Evolutionary conservation across 2,329 filamentous ascomycete genomes (phyloP).

Genomic region (Aureobasidium namibiae): DNA sequence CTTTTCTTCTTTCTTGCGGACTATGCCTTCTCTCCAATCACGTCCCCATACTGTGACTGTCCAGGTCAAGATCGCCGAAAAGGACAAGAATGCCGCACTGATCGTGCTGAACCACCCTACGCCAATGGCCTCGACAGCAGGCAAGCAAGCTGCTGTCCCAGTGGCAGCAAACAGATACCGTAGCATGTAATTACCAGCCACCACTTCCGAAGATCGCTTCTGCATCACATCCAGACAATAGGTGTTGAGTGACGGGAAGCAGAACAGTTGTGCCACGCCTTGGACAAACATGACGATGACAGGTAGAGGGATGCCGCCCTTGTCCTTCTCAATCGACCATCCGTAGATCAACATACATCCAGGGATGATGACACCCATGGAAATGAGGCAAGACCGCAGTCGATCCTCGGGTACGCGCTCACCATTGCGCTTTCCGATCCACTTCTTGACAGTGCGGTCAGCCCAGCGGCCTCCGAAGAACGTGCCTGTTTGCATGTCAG

Average conservation of each 20-base stretch:
- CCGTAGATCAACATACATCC: constrained; percentile 60
- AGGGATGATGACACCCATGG: constrained; percentile 51
- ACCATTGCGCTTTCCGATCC: constrained; percentile 50
- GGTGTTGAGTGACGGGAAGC: constrained; percentile 67
- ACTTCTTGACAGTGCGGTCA: constrained; percentile 57
- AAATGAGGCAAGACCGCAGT: constrained; percentile 50
- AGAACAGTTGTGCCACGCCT: constrained; percentile 66
- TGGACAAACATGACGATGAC: constrained; percentile 68
- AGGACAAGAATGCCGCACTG: constrained; percentile 48
- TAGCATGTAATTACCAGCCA: constrained; percentile 69
- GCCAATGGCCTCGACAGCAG: constrained; percentile 64
- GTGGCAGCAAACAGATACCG: constrained; percentile 67
- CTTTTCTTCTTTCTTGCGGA: constrained; percentile 16
- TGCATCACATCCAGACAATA: constrained; percentile 82
- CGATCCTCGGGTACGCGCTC: constrained; percentile 60
- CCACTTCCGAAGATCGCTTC: constrained; percentile 58
- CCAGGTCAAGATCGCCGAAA: constrained; percentile 36
- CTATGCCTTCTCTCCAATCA: constrained; percentile 20
- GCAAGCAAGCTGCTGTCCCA: constrained; percentile 63
- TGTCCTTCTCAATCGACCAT: constrained; percentile 50
- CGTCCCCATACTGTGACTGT: constrained; percentile 43
- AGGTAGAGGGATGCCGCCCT: constrained; percentile 52
- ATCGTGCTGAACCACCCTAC: constrained; percentile 78
- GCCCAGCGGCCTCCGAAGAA: constrained; percentile 66
- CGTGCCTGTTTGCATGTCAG: constrained; percentile 39